These are phyloP conservation scores for Zymoseptoria crescenta DNA, from an alignment of 2,329 filamentous ascomycete species.

Conservation along the genomic window DNA sequence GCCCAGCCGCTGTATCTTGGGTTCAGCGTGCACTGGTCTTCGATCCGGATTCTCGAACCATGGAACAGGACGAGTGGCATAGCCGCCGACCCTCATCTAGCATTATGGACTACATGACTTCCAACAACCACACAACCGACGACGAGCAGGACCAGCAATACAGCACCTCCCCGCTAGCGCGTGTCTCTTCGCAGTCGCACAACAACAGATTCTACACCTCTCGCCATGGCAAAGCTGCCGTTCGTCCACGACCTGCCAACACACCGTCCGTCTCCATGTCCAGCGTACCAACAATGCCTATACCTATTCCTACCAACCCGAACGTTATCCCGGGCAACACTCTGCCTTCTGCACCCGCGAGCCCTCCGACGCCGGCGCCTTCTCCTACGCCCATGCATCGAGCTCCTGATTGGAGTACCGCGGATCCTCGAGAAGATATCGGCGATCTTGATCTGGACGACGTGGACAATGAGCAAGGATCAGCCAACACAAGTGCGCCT, in stretches of 20 bases:
- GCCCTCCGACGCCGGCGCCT: conserved; percentile 59
- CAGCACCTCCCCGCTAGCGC: conserved; percentile 20
- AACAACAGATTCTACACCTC: conserved; percentile 26
- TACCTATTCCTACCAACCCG: conserved; percentile 38
- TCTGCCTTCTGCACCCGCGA: conserved; percentile 57
- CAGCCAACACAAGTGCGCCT: conserved; percentile 18
- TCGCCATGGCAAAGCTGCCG: conserved; percentile 29
- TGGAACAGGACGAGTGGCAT: neutral
- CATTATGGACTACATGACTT: conserved; percentile 25
- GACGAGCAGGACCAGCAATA: conserved; percentile 11
- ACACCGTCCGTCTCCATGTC: conserved; percentile 28
- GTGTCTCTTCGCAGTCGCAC: conserved; percentile 26
- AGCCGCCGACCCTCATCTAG: conserved; percentile 18
- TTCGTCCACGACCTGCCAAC: conserved; percentile 40
- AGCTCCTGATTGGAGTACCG: conserved; percentile 66
- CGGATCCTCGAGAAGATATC: conserved; percentile 72
- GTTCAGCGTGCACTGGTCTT: neutral
- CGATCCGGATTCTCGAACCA: neutral
- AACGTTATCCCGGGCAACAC: conserved; percentile 50
- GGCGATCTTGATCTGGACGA: conserved; percentile 40
- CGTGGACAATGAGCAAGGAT: conserved; percentile 13
- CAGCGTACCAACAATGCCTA: conserved; percentile 33
- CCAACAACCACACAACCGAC: conserved; percentile 12
- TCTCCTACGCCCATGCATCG: conserved; percentile 57
- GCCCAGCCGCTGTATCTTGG: neutral